These are phyloP conservation scores for Smittium culicis DNA, from an alignment of 371 early-diverging fungal species.

Conservation along the genomic window DNA sequence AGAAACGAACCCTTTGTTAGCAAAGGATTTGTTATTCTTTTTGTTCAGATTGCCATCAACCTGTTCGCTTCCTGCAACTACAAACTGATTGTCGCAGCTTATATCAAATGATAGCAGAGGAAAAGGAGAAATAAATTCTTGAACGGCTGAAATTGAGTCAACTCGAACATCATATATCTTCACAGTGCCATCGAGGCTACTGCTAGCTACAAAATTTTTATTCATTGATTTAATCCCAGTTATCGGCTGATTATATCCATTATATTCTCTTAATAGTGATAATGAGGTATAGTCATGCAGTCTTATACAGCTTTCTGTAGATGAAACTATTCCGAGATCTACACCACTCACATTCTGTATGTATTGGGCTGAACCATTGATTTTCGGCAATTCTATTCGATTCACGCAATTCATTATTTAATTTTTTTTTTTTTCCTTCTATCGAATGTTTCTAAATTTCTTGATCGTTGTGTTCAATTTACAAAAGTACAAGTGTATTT, in stretches of 20 bases:
- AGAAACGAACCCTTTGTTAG: conserved; percentile 18
- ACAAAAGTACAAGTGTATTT: too few species aligned
- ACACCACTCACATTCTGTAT: background rate
- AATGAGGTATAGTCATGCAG: background rate
- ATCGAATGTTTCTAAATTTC: too few species aligned
- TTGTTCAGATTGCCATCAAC: conserved; percentile 21
- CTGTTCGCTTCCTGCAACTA: conserved; percentile 62
- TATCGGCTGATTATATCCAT: background rate
- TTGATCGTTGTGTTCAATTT: too few species aligned
- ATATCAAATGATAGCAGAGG: conserved; percentile 53
- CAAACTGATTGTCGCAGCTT: conserved; percentile 43
- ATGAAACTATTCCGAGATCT: background rate
- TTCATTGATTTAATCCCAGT: background rate
- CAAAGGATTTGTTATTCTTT: conserved; percentile 2
- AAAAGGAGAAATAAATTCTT: background rate
- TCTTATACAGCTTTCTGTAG: background rate
- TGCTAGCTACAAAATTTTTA: background rate
- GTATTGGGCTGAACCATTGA: conserved; percentile 31
- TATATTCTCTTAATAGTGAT: background rate
- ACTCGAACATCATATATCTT: conserved; percentile 5
- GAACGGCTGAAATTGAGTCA: background rate
- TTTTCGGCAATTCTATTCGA: conserved; percentile 69
- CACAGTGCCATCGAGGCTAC: conserved; percentile 2
- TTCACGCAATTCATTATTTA: conserved; percentile 63
- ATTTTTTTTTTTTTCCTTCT: too few species aligned